These are phyloP conservation scores for Auxenochlorella pyrenoidosa DNA, from an alignment of 139 green algal genomes.

Conservation along the genomic window DNA sequence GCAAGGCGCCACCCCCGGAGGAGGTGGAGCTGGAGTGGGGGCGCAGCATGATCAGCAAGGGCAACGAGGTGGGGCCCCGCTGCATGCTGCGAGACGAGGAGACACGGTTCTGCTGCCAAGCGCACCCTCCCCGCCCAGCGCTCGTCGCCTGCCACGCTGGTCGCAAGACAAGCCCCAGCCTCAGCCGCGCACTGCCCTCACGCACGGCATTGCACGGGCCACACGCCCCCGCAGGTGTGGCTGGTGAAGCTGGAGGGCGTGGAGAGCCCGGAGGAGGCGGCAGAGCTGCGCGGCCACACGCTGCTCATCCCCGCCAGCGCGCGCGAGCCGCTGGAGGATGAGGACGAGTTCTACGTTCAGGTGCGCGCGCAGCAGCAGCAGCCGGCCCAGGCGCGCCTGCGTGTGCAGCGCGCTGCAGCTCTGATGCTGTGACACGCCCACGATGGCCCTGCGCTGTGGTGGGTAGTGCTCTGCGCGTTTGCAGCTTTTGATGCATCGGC, in stretches of 20 bases:
- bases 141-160: background rate
- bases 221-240: conserved; percentile 51
- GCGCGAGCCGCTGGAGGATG: conserved; percentile 46
- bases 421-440: too few relatives aligned
- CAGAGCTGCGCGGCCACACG: conserved; percentile 39
- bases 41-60: conserved; percentile 47
- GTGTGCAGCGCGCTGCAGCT: too few relatives aligned
- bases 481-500: too few relatives aligned
- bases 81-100: too few relatives aligned
- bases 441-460: too few relatives aligned
- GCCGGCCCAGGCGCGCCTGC: too few relatives aligned
- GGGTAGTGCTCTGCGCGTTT: too few relatives aligned
- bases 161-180: background rate
- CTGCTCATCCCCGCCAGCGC: conserved; percentile 48
- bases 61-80: conserved; percentile 16
- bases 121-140: too few relatives aligned
- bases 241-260: conserved; percentile 59
- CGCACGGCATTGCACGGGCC: too few relatives aligned
- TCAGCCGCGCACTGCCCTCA: too few relatives aligned
- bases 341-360: conserved; percentile 70
- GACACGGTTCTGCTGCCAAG: too few relatives aligned
- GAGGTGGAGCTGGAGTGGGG: conserved; percentile 43
- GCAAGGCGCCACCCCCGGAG: background rate
- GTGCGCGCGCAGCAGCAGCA: too few relatives aligned
- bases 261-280: conserved; percentile 48